Conservation (phyloP, 768 basidiomycete genomes). For the Phanerochaete sordida region DNA sequence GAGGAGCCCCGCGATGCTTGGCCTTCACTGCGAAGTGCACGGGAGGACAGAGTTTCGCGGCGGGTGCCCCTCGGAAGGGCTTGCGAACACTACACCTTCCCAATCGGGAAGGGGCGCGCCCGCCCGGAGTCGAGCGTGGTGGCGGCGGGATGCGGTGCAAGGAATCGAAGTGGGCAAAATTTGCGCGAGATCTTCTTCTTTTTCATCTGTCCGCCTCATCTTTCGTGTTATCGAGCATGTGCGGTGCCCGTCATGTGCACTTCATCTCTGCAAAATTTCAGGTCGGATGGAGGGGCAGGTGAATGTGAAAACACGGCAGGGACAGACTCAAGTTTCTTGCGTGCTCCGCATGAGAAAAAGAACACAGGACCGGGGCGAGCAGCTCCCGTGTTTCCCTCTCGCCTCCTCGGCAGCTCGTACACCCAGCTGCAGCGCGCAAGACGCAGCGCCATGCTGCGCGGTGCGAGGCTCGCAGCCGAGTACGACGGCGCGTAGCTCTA, state of each 20-base stretch:
- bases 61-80: not conserved
- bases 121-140: no score
- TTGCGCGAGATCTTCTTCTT: not conserved
- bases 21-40: no score
- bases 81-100: constrained; percentile 1
- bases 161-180: not conserved
- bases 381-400: not conserved
- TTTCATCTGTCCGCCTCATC: not conserved
- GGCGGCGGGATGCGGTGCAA: not conserved
- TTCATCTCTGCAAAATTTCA: not conserved
- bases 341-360: not conserved
- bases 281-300: not conserved
- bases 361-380: not conserved
- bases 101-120: not conserved
- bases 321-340: not conserved
- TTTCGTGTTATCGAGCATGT: no score
- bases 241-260: no score
- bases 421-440: no score
- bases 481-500: not conserved
- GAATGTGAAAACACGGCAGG: not conserved
- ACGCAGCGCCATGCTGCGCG: no score
- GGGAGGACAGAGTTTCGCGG: no score
- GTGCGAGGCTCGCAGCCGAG: no score
- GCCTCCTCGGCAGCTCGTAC: no score
- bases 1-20: no score